Conservation (phyloP, 129 eudicot genomes). For the Smallanthus sonchifolius region DNA sequence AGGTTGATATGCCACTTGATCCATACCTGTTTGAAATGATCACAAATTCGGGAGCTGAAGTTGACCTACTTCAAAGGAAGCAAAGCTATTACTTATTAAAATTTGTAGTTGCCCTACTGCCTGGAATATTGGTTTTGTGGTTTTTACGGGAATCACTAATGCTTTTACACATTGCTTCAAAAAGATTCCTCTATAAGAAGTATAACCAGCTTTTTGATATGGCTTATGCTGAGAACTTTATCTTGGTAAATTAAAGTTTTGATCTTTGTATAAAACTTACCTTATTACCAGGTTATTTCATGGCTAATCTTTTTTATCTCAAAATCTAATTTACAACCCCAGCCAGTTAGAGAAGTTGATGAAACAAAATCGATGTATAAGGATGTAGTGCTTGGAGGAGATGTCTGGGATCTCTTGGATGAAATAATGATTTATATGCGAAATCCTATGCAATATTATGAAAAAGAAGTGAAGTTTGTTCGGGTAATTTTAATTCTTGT, state of each 20-base stretch:
- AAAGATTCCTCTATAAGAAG: slow-evolving; percentile 55
- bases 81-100: slow-evolving; percentile 77
- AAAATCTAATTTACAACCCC: slow-evolving; percentile 18
- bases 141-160: slow-evolving; percentile 69
- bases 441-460: slow-evolving; percentile 85
- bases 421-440: slow-evolving; percentile 91
- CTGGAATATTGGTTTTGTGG: slow-evolving; percentile 70
- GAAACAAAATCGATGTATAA: slow-evolving; percentile 75
- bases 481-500: slow-evolving; percentile 50
- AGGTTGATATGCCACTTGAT: slow-evolving; percentile 99
- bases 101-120: slow-evolving; percentile 59
- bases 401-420: slow-evolving; percentile 96
- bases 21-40: slow-evolving; percentile 87
- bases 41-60: slow-evolving; percentile 83
- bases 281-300: slow-evolving; percentile 11
- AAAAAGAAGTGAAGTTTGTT: slow-evolving; percentile 85
- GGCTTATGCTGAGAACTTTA: slow-evolving; percentile 84
- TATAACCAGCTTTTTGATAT: slow-evolving; percentile 76
- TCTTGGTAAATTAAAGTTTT: slow-evolving; percentile 49
- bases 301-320: slow-evolving; percentile 19
- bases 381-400: slow-evolving; percentile 92
- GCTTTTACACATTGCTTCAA: slow-evolving; percentile 58
- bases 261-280: background rate
- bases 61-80: slow-evolving; percentile 73
- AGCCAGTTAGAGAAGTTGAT: slow-evolving; percentile 82